Percentiles rank a stretch among this genome's conserved stretches.
These are phyloP conservation scores for Mariannaea sp. DNA, from an alignment of 2,329 filamentous ascomycete species.

Conservation along the genomic window DNA sequence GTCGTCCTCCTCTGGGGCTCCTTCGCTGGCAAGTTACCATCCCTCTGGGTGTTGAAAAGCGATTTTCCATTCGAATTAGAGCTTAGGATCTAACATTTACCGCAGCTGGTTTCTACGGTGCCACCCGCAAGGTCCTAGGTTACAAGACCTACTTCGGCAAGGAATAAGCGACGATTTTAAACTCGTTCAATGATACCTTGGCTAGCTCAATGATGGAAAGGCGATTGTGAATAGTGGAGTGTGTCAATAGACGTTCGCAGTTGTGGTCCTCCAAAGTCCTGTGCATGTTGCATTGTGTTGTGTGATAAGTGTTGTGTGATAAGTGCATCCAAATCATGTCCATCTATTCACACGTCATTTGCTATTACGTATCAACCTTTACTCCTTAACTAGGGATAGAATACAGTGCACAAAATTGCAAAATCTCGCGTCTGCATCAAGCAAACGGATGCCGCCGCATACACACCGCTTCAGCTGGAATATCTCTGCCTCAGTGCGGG, in stretches of 20 bases:
- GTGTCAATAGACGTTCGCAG: conserved; percentile 36
- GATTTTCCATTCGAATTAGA: not conserved
- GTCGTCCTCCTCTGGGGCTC: conserved; percentile 66
- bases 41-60: not conserved
- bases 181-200: conserved; percentile 18
- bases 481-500: conserved; percentile 16
- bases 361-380: conserved; percentile 37
- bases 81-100: conserved; percentile 24
- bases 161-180: conserved; percentile 45
- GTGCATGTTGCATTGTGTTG: conserved; percentile 6
- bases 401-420: conserved; percentile 36
- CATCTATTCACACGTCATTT: conserved; percentile 38
- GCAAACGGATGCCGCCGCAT: conserved; percentile 19
- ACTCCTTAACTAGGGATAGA: conserved; percentile 38
- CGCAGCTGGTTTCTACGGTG: conserved; percentile 69
- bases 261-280: conserved; percentile 24
- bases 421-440: conserved; percentile 32
- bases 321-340: conserved; percentile 23
- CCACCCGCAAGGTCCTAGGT: conserved; percentile 72
- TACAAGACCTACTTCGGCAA: conserved; percentile 79
- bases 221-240: conserved; percentile 31
- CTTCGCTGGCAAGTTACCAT: conserved; percentile 59
- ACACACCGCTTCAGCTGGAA: conserved; percentile 30
- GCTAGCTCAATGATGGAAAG: conserved; percentile 18
- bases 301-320: not conserved